These are phyloP conservation scores for Saccharomycopsis sp. DNA, from an alignment of 805 yeast species.

Conservation along the genomic window DNA sequence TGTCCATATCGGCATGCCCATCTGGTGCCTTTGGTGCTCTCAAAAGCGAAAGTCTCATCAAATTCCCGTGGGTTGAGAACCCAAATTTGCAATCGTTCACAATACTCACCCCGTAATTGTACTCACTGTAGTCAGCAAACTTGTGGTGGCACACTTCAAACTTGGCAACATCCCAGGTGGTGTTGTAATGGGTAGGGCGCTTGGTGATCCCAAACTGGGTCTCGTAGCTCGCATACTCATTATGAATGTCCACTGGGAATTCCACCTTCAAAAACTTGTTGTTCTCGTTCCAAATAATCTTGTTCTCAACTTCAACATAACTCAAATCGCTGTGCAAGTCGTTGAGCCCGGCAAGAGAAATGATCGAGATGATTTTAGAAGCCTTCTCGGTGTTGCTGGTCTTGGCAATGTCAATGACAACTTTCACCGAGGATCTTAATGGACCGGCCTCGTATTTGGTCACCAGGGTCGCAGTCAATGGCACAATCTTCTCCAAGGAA, in stretches of 20 bases:
- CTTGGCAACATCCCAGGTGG: slow-evolving; percentile 94
- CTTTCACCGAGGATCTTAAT: slow-evolving; percentile 52
- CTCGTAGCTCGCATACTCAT: slow-evolving; percentile 78
- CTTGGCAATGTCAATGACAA: slow-evolving; percentile 50
- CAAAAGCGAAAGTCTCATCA: slow-evolving; percentile 75
- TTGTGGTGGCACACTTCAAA: slow-evolving; percentile 94
- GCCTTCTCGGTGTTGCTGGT: slow-evolving; percentile 31
- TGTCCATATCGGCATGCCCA: slow-evolving; percentile 89
- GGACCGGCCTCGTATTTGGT: slow-evolving; percentile 42
- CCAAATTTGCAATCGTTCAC: slow-evolving; percentile 87
- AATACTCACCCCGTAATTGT: slow-evolving; percentile 76
- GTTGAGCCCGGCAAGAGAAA: slow-evolving; percentile 54
- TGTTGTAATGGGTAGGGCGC: slow-evolving; percentile 91
- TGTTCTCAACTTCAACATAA: slow-evolving; percentile 42
- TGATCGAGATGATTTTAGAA: slow-evolving; percentile 45
- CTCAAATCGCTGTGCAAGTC: slow-evolving; percentile 30
- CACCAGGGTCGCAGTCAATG: slow-evolving; percentile 30
- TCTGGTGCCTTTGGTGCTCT: slow-evolving; percentile 95
- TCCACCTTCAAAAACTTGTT: slow-evolving; percentile 89
- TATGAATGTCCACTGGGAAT: slow-evolving; percentile 78
- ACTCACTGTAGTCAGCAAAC: slow-evolving; percentile 86
- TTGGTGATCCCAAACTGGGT: slow-evolving; percentile 89
- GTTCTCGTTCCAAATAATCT: slow-evolving; percentile 80
- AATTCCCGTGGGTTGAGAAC: slow-evolving; percentile 85
- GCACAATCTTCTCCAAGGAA: slow-evolving; percentile 61